phyloP scores from a whole-genome alignment of 148 eudicot species.

The Cornus kousa region DNA sequence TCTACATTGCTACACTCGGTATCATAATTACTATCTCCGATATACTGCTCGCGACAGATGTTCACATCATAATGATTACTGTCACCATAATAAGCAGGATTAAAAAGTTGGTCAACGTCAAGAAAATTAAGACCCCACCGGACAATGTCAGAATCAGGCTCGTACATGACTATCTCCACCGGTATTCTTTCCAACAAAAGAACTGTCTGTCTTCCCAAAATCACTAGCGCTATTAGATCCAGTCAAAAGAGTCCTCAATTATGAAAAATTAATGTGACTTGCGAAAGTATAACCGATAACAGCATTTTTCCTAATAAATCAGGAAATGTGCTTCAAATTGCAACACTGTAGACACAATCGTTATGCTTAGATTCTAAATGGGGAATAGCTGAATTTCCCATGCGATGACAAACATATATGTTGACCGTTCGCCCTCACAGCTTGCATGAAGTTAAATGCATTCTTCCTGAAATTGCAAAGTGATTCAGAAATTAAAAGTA shows the following conservation, averaged over 20 bases:
- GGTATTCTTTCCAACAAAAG: constrained; percentile 10
- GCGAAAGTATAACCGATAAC: not conserved
- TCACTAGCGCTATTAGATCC: constrained; percentile 10
- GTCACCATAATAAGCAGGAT: constrained; percentile 50
- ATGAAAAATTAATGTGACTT: constrained; percentile 3
- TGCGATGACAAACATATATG: constrained; percentile 2
- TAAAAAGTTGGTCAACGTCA: constrained; percentile 58
- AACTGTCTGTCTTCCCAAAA: constrained; percentile 12
- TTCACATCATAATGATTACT: constrained; percentile 52
- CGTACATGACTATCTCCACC: constrained; percentile 39
- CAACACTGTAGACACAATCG: constrained; percentile 1
- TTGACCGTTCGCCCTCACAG: not conserved
- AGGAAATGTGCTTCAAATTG: constrained; percentile 8
- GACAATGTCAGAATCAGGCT: constrained; percentile 67
- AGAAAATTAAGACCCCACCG: constrained; percentile 68
- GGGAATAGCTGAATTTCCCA: not conserved
- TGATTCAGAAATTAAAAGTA: constrained; percentile 1
- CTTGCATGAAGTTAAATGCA: not conserved
- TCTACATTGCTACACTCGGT: constrained; percentile 35
- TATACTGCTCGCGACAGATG: constrained; percentile 43
- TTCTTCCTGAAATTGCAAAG: constrained; percentile 9
- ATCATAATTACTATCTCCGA: constrained; percentile 40
- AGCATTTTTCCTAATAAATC: not conserved
- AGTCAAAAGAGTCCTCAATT: constrained; percentile 8
- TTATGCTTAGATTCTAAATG: not conserved